phyloP scores from a whole-genome alignment of 2,329 filamentous ascomycete genomes.

The Exserohilum rostratum region DNA sequence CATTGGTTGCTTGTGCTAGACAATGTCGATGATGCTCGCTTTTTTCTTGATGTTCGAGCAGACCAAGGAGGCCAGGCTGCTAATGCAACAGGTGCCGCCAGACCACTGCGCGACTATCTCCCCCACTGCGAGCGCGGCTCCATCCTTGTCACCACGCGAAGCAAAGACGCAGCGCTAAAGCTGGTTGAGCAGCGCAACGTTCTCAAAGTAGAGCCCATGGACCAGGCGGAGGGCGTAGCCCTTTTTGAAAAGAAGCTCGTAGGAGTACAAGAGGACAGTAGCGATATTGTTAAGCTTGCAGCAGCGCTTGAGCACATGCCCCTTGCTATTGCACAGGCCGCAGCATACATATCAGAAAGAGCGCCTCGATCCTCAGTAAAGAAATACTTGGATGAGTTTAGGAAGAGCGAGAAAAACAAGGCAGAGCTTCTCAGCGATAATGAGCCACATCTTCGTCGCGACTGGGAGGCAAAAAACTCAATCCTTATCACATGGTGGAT shows the following conservation, averaged over 20 bases:
- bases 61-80: too few species aligned
- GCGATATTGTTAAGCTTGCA: constrained; percentile 10
- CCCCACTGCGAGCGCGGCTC: constrained; percentile 17
- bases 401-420: constrained; percentile 45
- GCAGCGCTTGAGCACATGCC: constrained; percentile 41
- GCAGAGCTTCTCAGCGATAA: too few species aligned
- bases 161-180: constrained; percentile 11
- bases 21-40: neutral
- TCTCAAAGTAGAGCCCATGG: constrained; percentile 17
- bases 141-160: constrained; percentile 22
- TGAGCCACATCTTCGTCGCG: neutral
- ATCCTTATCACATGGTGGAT: neutral
- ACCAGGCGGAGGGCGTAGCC: constrained; percentile 6
- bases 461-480: neutral
- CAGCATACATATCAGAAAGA: constrained; percentile 25
- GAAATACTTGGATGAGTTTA: constrained; percentile 50
- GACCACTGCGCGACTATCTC: constrained; percentile 11
- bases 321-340: constrained; percentile 44
- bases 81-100: neutral
- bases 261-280: neutral
- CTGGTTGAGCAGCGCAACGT: constrained; percentile 11
- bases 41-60: constrained; percentile 11
- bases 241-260: constrained; percentile 17
- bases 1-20: neutral
- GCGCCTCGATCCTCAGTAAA: constrained; percentile 14